Base-by-base conservation (phyloP, 495 filamentous ascomycete species). In the Penicillium fimorum region DNA sequence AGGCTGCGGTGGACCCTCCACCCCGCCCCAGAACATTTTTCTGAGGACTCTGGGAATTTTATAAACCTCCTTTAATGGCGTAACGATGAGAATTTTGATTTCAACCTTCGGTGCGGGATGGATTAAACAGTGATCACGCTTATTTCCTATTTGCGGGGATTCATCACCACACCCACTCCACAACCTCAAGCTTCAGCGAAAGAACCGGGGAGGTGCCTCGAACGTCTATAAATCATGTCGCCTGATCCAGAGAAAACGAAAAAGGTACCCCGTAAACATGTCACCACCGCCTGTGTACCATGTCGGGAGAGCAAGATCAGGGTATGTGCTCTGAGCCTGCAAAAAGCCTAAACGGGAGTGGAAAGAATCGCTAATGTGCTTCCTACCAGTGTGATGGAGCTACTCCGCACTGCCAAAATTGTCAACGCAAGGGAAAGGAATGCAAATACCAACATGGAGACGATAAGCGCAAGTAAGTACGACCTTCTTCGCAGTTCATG, bases 301-400 rank as follows among this genome's bases (percentile, higher is more conserved):
- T 79, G 76, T 62, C 74, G 76, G 11, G 76, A 79, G 63, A 79
- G 76, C 46, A 79, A 79, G 42, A 76, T 79, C 38, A 70, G 74
- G 55, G 76, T 78, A 71, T 50, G 69, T 61, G 41, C 18, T 35
- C 37, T 15, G 7, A 35, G 35, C 7, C 10, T 25, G 18, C 12
- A 22, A 27, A 22, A 18, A 20, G 38, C 12, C n/a, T 43, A 4
- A 33, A 6, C n/a, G 7, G 22, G 24, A 18, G 5, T 22, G 6
- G 5, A 33, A 13, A 32, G 20, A 5, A 53, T 48, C 46, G n/a
- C n/a, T 57, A 53, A 55, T 47, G 18, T 33, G 30, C 40, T 22
- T 51, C 18, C 13, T 48, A 32, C 8, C 50, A 79, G 76, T 79
- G 76, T 56, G 75, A 79, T 40, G 76, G 76, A 18, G 71, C 73